A percentile compares a stretch with the other conserved stretches of the same genome.
These are phyloP conservation scores for Panicum miliaceum DNA, from an alignment of 176 grass and related monocot genomes.

Conservation along the genomic window DNA sequence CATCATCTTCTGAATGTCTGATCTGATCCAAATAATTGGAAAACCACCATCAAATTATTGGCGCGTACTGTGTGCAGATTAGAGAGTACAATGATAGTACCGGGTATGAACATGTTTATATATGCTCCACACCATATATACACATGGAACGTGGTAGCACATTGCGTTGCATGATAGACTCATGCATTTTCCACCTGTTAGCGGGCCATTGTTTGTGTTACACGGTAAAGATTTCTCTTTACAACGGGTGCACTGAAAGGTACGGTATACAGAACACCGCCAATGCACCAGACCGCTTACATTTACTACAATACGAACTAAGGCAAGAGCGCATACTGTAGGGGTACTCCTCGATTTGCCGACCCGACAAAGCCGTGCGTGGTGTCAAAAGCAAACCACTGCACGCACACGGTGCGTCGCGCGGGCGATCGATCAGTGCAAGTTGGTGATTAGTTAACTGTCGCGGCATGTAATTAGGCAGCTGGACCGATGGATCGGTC, in stretches of 20 bases:
- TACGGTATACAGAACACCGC: background rate
- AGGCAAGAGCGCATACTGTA: background rate
- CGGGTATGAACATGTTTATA: background rate
- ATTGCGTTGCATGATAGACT: background rate
- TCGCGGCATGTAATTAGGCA: background rate
- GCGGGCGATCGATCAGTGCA: background rate
- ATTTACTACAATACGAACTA: background rate
- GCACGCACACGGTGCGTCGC: no score
- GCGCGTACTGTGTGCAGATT: background rate
- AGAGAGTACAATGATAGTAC: conserved; percentile 18
- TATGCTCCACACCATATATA: background rate
- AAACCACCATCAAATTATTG: conserved; percentile 10
- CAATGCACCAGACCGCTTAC: background rate
- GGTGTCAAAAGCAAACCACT: conserved; percentile 37
- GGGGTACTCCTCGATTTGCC: conserved; percentile 8
- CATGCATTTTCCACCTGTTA: no score
- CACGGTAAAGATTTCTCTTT: no score
- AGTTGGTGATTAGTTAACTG: background rate
- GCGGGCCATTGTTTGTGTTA: no score
- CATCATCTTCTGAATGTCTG: no score
- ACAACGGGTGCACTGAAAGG: no score
- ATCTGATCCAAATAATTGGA: conserved; percentile 29
- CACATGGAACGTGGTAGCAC: background rate
- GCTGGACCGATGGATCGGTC: conserved; percentile 42
- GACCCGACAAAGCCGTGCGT: conserved; percentile 40